Base-by-base conservation (phyloP, 495 filamentous ascomycete genomes). In the Trichoderma parareesei region DNA sequence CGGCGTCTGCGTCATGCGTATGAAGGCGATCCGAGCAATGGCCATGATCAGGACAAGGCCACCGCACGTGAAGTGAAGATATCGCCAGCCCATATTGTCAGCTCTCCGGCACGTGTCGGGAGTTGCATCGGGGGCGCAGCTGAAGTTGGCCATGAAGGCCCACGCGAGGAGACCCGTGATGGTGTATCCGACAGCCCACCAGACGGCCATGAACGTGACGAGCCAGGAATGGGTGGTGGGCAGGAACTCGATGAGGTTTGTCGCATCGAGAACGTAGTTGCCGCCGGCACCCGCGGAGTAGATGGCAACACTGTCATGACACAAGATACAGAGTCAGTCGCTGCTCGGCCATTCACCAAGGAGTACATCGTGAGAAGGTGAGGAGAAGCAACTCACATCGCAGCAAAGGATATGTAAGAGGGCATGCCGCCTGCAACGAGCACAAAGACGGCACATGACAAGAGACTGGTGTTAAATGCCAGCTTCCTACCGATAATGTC, bases 401-500 rank as follows among this genome's bases (percentile, higher is more conserved):
- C 65, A 9, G 68, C 62, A 57, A 76, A 73, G 3, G 71, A 74
- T n/a, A 76, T 72, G 48, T 73, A 57, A 2, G 53, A 57, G 0
- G 53, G 53, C 53, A 57, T 73, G 41, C 62, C 73, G 16, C 71
- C 73, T 9, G 73, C 71, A 65, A 75, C 70, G 38, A 73, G 48
- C 10, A 71, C 69, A 63, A 73, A 73, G 9, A 66, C 64, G 14
- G 77, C 77, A 63, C 77, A 77, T 4, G 71, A 69, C 43, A 78
- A 69, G 13, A 79, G 70, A 49, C 71, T 74, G 13, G 74, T 73
- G 60, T 79, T 79, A 67, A 79, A 78, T 5, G 75, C 76, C 61
- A 74, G 69, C 62, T 77, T 78, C 43, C 77, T 65, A 2, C 77
- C 77, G 61, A 78, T 75, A 55, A 79, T 74, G 64, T 79, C 76